Evolutionary conservation across 768 basidiomycete genomes (phyloP), one percentile per base, ranked within the genome.

Genomic region (Auricularia auricula-judae): DNA sequence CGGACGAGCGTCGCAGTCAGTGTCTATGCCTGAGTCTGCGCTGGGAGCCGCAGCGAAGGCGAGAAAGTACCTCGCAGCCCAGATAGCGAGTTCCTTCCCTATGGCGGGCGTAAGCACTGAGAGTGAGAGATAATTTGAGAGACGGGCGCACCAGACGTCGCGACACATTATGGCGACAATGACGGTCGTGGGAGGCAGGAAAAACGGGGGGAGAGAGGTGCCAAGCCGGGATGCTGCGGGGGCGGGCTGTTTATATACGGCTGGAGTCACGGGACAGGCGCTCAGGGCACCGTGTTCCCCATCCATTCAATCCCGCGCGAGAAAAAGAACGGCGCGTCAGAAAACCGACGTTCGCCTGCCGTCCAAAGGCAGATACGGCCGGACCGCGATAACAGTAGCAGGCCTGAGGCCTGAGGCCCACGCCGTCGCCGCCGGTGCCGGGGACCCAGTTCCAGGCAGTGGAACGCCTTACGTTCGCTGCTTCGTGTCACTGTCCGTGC

Each of bases 251-350:
- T 59, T 54, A 59, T 59, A 33, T 35, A 59, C 56, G 4, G 23
- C 8, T 29, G 23, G 23, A 14, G 56, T 59, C 14, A 23, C 34
- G 29, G 33, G 56, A 4, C 21, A 59, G 56, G 7, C 34, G 56
- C 23, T 59, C 56, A 35, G 47, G 47, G 47, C 18, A 51, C 21
- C 47, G 11, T 7, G 56, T 35, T 59, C 56, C 18, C 29, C 11
- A 59, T 34, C 29, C 11, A 59, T 59, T 59, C 56, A 59, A 59
- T 59, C 56, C 56, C 56, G 56, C 56, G 56, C 56, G 56, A 14
- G 56, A 23, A 29, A 10, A 23, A 23, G 14, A 12, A 23, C 29
- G 5, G 23, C 56, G 29, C 47, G 47, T 51, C 47, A 51, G 47
- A 51, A 51, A 51, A 29, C 23, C 56, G 34, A 8, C 56, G 23